phyloP scores from a whole-genome alignment of 2,329 filamentous ascomycete genomes.

The Periconia sp. region DNA sequence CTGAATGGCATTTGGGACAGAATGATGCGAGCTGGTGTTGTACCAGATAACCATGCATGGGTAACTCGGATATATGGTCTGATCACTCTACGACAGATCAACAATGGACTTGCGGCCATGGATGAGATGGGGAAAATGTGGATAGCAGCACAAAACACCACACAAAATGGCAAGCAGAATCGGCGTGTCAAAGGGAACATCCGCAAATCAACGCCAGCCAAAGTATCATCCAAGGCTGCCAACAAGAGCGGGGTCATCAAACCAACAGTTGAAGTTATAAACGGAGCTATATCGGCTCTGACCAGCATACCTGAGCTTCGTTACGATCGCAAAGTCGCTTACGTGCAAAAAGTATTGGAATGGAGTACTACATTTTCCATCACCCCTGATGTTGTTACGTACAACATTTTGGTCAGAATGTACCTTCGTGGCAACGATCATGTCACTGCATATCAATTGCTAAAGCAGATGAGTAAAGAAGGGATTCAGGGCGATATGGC shows the following conservation, averaged over 20 bases:
- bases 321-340: conserved; percentile 45
- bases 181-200: conserved; percentile 3
- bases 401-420: conserved; percentile 69
- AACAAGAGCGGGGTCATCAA: conserved; percentile 49
- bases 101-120: conserved; percentile 64
- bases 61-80: conserved; percentile 69
- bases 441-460: conserved; percentile 54
- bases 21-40: conserved; percentile 58
- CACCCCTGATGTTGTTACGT: conserved; percentile 53
- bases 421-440: conserved; percentile 55
- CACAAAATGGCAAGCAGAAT: conserved; percentile 23
- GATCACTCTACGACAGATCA: conserved; percentile 56
- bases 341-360: conserved; percentile 42
- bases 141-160: conserved; percentile 44
- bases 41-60: conserved; percentile 69
- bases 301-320: conserved; percentile 14
- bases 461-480: conserved; percentile 61
- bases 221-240: conserved; percentile 12
- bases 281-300: conserved; percentile 59
- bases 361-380: conserved; percentile 50
- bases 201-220: conserved; percentile 4
- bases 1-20: conserved; percentile 69
- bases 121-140: conserved; percentile 67
- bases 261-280: conserved; percentile 67
- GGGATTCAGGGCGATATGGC: conserved; percentile 63